Evolutionary conservation across 2,329 filamentous ascomycete species (phyloP).

Genomic region (Botrytis fabae): DNA sequence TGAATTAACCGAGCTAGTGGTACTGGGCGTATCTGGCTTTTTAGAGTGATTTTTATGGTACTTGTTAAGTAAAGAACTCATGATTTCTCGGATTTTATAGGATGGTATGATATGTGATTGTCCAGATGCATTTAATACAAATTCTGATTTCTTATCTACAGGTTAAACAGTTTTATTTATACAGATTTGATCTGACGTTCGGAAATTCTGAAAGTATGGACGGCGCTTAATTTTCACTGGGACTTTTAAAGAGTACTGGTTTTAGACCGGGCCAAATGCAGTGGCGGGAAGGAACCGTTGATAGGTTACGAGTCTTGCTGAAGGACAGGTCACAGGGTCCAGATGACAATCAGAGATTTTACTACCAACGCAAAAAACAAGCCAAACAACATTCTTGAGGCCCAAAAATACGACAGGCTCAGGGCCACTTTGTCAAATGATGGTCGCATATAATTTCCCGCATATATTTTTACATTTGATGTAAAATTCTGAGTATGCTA

Average conservation of each 20-base stretch:
- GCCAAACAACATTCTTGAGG: background rate
- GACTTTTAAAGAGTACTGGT: background rate
- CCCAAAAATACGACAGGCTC: background rate
- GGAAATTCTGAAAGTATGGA: background rate
- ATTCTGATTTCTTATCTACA: background rate
- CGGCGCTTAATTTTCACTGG: background rate
- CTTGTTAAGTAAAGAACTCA: background rate
- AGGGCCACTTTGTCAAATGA: background rate
- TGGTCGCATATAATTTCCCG: background rate
- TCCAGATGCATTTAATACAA: background rate
- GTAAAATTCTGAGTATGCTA: background rate
- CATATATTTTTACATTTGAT: background rate
- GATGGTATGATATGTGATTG: background rate
- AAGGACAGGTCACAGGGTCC: background rate
- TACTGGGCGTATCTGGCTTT: background rate
- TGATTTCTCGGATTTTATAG: background rate
- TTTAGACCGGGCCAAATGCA: background rate
- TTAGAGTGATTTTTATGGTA: background rate
- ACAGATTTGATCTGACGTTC: background rate
- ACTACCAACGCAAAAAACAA: background rate
- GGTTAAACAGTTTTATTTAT: background rate
- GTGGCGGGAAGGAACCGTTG: background rate
- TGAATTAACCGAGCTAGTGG: background rate
- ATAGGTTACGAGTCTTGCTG: background rate
- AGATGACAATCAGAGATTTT: background rate